Evolutionary conservation across 352 stramenopile genomes (phyloP).

Genomic region (Phytophthora hybrid): DNA sequence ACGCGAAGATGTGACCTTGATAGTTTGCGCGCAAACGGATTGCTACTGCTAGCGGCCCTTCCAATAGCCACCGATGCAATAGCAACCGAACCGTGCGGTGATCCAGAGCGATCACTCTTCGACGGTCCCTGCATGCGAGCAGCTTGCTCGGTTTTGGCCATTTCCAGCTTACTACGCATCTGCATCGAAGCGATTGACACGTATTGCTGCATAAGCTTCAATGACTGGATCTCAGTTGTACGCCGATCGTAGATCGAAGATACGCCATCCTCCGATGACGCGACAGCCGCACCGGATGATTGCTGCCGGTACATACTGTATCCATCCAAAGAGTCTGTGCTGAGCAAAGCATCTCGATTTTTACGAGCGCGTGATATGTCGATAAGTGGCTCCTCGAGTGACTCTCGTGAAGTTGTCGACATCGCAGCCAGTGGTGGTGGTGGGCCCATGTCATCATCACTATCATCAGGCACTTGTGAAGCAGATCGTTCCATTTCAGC

Average conservation of each 20-base stretch:
- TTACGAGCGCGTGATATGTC: constrained; percentile 30
- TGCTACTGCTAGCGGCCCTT: constrained; percentile 34
- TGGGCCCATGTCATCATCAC: constrained; percentile 37
- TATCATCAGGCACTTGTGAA: constrained; percentile 39
- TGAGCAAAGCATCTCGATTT: constrained; percentile 64
- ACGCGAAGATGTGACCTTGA: constrained; percentile 66
- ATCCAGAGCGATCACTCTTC: constrained; percentile 43
- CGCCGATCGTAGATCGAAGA: constrained; percentile 66
- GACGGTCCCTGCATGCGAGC: constrained; percentile 66
- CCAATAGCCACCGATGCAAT: constrained; percentile 41
- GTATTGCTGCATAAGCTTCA: constrained; percentile 91
- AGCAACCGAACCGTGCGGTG: constrained; percentile 34
- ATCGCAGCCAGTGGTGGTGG: constrained; percentile 28
- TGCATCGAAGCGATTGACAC: constrained; percentile 89
- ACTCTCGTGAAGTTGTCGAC: constrained; percentile 37
- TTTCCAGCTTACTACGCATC: constrained; percentile 90
- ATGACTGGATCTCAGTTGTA: constrained; percentile 79
- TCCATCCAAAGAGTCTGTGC: constrained; percentile 73
- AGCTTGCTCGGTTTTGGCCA: constrained; percentile 82
- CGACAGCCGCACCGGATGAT: constrained; percentile 36
- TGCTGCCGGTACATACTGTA: constrained; percentile 52
- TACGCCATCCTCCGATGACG: constrained; percentile 33
- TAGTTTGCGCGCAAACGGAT: constrained; percentile 65
- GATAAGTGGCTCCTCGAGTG: constrained; percentile 35
- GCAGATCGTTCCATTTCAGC: constrained; percentile 60